A percentile compares a stretch with the other conserved stretches of the same genome.
These are phyloP conservation scores for Syncephalastrum contaminatum DNA, from an alignment of 371 early-diverging fungal species.

Conservation along the genomic window DNA sequence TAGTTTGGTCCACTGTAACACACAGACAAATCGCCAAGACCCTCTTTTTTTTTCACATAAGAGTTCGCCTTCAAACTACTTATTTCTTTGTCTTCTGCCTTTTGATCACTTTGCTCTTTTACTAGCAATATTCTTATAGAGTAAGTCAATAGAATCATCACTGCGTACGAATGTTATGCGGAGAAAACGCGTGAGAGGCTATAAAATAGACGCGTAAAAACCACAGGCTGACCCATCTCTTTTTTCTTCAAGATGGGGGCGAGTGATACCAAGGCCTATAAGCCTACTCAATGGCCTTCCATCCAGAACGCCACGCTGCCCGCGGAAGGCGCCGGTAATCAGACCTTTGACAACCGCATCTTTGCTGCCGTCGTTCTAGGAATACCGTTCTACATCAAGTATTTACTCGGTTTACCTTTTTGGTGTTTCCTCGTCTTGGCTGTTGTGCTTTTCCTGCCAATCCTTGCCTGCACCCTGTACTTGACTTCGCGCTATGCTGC, in stretches of 20 bases:
- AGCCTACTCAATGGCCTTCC: constrained; percentile 57
- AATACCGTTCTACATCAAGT: constrained; percentile 60
- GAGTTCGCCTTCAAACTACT: too few species aligned
- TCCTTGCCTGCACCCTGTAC: constrained; percentile 68
- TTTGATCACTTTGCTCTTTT: too few species aligned
- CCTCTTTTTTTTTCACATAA: too few species aligned
- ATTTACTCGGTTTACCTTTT: constrained; percentile 57
- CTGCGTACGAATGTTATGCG: too few species aligned
- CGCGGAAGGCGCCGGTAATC: constrained; percentile 78
- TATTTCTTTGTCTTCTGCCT: too few species aligned
- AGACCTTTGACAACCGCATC: constrained; percentile 67
- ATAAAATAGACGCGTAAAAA: too few species aligned
- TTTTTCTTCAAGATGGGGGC: constrained; percentile 13
- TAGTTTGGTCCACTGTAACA: too few species aligned
- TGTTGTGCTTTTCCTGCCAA: constrained; percentile 62
- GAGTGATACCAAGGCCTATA: constrained; percentile 24
- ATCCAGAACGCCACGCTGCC: constrained; percentile 64
- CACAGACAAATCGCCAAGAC: too few species aligned
- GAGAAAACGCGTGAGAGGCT: too few species aligned
- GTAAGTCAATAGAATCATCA: too few species aligned
- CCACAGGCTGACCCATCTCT: too few species aligned
- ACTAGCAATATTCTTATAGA: too few species aligned
- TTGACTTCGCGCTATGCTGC: constrained; percentile 65
- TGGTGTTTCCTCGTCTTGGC: constrained; percentile 64
- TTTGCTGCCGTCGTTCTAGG: constrained; percentile 54